Base-by-base conservation (phyloP, 768 basidiomycete genomes). In the Austroboletus festivus region DNA sequence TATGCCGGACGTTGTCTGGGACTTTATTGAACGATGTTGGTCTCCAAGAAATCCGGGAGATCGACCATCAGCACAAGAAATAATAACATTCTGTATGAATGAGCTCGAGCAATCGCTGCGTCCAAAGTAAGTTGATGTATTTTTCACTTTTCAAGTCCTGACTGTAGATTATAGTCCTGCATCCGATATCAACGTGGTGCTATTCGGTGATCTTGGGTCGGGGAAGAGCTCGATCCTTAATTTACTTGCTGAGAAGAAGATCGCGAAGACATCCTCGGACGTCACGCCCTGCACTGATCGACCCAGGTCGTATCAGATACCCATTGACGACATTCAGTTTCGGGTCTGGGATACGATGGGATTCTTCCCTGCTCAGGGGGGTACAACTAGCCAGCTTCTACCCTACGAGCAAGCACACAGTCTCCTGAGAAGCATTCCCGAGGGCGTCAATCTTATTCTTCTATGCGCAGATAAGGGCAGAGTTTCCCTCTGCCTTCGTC, bases 361-460 rank as follows among this genome's bases (percentile, higher is more conserved):
- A 6, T 28, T 28, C 28, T 28, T 28, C 12, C 28, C 12, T 28
- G 7, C 28, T 5, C 28, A 5, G 7, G 5, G 5, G 5, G 28
- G 28, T 12, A 5, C 28, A 6, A 28, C 28, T 28, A 28, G 28
- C 12, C 42, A 21, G n/a, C 47, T 41, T 28, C 46, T 1, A 16
- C 52, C 44, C 38, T 65, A 54, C n/a, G 47, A 48, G 23, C 46
- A 65, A 24, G 52, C 59, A 7, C 51, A 63, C 35, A 8, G 40
- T 19, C 39, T 73, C 13, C 47, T 75, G 40, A 50, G 54, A 23
- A 52, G 30, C 11, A 52, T 71, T 1, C 26, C 37, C 20, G 26
- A 44, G 11, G 70, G 73, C 11, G 55, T 73, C n/a, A 60, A 56
- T 44, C 63, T 73, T 16, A 62, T 74, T 13, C 55, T 73, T 6